Base-by-base conservation (phyloP, 345 rosid species). In the Hirschfeldia incana region DNA sequence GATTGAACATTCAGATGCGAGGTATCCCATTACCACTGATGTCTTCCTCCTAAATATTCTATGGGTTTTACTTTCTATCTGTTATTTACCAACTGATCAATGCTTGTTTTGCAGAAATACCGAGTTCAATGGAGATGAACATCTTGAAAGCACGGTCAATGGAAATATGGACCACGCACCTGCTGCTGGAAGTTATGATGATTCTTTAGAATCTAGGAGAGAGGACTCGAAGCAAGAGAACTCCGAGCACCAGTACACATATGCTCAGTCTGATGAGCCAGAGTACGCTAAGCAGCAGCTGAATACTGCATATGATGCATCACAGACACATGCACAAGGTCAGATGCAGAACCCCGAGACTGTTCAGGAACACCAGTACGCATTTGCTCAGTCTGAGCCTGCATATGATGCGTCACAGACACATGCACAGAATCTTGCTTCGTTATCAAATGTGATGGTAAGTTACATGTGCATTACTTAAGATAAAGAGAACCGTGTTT, bases 371-470 rank as follows among this genome's bases (percentile, higher is more conserved):
- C 85, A 85, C 83, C 98, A 89, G 78, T 93, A 95, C 79, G 28
- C 86, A 10, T 95, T 89, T 78, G 67, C 93, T 64, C 85, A 94
- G 68, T 84, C 97, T 53, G 87, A 86, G 63, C 83, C 87, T 70
- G 80, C 88, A 65, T 93, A 88, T 79, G 76, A 78, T 69, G 86
- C 87, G 32, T 72, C 80, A 13, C 95, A 89, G 79, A 72, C 91
- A 81, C 89, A 87, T 87, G 80, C 89, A 34, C 98, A 90, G 70
- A 90, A 88, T 83, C 89, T 87, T 71, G 80, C 84, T 71, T 84
- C 87, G 49, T 85, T 93, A 80, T 81, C 98, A 57, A 88, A 81
- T 82, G 89, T 90, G 76, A 89, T 88, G 99, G 99, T 95, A 89
- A 84, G 75, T 55, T 36, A 42, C 69, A 34, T 26, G n/a, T 67